These are phyloP conservation scores for Cunninghamia lanceolata DNA, from an alignment of 75 land plant species.

Conservation along the genomic window DNA sequence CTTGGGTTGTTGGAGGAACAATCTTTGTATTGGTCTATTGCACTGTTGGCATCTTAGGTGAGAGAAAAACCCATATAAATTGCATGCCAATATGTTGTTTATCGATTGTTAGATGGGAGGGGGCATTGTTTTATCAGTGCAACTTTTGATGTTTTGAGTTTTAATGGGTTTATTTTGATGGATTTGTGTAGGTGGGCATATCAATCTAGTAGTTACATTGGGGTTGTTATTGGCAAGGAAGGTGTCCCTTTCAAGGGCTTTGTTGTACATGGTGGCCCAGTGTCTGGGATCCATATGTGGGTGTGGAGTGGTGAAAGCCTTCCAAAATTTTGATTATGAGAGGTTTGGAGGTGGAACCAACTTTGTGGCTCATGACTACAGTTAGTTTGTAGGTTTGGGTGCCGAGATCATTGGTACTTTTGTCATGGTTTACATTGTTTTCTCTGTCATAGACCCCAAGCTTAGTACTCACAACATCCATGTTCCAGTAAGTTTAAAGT, in stretches of 20 bases:
- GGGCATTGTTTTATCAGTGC: no score
- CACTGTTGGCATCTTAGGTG: no score
- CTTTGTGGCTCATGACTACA: slow-evolving; percentile 28
- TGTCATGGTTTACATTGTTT: slow-evolving; percentile 51
- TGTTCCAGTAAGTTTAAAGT: slow-evolving; percentile 33
- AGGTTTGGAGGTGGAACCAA: slow-evolving; percentile 40
- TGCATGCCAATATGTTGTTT: no score
- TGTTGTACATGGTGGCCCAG: slow-evolving; percentile 55
- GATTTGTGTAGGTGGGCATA: slow-evolving; percentile 56
- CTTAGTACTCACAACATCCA: slow-evolving; percentile 47
- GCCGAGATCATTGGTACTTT: slow-evolving; percentile 56
- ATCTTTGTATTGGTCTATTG: slow-evolving; percentile 36
- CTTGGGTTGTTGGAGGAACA: slow-evolving; percentile 35
- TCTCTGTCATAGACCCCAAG: slow-evolving; percentile 58
- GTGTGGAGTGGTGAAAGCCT: slow-evolving; percentile 43
- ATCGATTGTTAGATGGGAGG: no score
- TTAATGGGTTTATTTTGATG: slow-evolving; percentile 27
- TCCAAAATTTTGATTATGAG: slow-evolving; percentile 31
- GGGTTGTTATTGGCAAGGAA: slow-evolving; percentile 55
- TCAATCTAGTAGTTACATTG: slow-evolving; percentile 59
- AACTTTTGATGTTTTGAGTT: slow-evolving; percentile 21
- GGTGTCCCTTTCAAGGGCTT: slow-evolving; percentile 44
- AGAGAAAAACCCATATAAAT: no score
- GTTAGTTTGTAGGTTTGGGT: slow-evolving; percentile 31
- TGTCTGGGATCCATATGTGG: slow-evolving; percentile 50